A percentile compares a stretch with the other conserved stretches of the same genome.
phyloP scores from a whole-genome alignment of 306 rosid genomes.

The Pachyrhizus erosus region DNA sequence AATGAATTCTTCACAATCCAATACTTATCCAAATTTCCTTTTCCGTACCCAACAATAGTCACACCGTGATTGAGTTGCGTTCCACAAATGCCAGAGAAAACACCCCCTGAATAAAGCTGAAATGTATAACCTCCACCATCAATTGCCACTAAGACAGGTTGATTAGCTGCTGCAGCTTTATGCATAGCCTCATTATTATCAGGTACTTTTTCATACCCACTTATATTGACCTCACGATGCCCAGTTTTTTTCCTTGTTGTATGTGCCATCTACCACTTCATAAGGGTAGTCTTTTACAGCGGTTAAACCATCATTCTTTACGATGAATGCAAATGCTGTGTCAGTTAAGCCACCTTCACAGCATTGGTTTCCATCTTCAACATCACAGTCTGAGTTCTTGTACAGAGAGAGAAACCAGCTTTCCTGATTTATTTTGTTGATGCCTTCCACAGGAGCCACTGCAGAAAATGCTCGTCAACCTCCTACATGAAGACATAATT shows the following conservation, averaged over 20 bases:
- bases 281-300: constrained; percentile 61
- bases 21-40: constrained; percentile 45
- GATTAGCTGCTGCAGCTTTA: constrained; percentile 69
- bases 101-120: constrained; percentile 70
- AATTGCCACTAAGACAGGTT: constrained; percentile 72
- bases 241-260: constrained; percentile 44
- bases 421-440: constrained; percentile 67
- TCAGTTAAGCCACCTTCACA: constrained; percentile 80
- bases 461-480: constrained; percentile 92
- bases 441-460: constrained; percentile 85
- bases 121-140: constrained; percentile 60
- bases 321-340: constrained; percentile 63
- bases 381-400: constrained; percentile 81
- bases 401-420: constrained; percentile 65
- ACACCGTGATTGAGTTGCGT: constrained; percentile 75
- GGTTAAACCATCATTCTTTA: constrained; percentile 56
- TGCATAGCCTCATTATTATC: constrained; percentile 53
- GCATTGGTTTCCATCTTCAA: constrained; percentile 57
- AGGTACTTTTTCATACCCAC: constrained; percentile 66
- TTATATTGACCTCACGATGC: constrained; percentile 47
- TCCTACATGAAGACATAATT: constrained; percentile 53
- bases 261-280: constrained; percentile 50
- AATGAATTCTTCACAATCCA: constrained; percentile 87
- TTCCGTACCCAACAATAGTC: constrained; percentile 70
- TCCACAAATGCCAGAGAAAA: constrained; percentile 65